These are phyloP conservation scores for Cercospora sojina DNA, from an alignment of 2,329 filamentous ascomycete genomes.

Conservation along the genomic window DNA sequence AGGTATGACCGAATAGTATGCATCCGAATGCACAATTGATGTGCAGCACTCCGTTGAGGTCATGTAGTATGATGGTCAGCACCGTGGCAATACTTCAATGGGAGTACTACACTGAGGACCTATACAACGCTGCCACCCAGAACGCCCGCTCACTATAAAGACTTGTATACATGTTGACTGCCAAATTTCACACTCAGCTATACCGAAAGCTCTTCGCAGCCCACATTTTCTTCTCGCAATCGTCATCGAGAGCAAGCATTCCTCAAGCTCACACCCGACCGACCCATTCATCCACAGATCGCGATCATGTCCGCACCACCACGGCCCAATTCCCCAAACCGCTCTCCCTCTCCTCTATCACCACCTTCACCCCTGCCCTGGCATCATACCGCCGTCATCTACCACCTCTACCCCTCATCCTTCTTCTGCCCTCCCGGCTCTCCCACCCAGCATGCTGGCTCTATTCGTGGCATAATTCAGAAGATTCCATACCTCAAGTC, in stretches of 20 bases:
- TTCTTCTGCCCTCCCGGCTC: conserved; percentile 46
- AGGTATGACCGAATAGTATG: no score
- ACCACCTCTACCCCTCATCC: conserved; percentile 47
- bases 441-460: conserved; percentile 59
- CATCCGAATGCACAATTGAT: background rate
- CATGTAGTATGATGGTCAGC: background rate
- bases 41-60: background rate
- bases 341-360: background rate
- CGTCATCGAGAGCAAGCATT: background rate
- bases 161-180: background rate
- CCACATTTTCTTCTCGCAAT: background rate
- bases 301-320: background rate
- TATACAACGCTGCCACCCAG: background rate
- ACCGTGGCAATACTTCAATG: background rate
- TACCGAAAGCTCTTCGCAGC: background rate
- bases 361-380: conserved; percentile 27
- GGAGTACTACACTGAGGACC: background rate
- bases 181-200: background rate
- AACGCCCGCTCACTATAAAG: background rate
- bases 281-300: background rate
- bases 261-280: background rate
- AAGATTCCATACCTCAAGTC: conserved; percentile 63
- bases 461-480: conserved; percentile 62
- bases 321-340: background rate
- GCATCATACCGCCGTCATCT: conserved; percentile 48